Evolutionary conservation across 2,329 filamentous ascomycete genomes (phyloP), one percentile per base, ranked within the genome.

Genomic region (Alternaria longipes): DNA sequence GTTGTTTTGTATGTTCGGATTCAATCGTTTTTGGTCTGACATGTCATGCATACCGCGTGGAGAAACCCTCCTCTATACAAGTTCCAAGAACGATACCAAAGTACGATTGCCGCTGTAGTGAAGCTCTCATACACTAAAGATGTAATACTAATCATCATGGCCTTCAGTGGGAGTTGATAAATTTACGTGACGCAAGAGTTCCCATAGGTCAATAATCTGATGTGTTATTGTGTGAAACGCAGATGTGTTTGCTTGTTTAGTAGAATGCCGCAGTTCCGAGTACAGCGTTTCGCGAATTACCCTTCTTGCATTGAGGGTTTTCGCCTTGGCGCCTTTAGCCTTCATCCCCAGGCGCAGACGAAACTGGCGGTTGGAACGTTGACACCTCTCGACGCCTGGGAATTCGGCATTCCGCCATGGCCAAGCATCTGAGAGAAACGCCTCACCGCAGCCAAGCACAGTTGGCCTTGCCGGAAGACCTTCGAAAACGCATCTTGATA

Each of bases 371-470:
- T 46, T 45, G 56, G 59, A 61, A 54, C 60, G 49, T 64, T 59
- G 63, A 52, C 61, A 64, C 61, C 61, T 62, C 47, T 65, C 56
- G 54, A 28, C 32, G 61, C 50, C 47, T 58, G 42, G 18, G 42
- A 44, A 59, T 45, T 51, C 28, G 51, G 26, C 45, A 26, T 54
- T 55, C 45, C 32, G 26, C 56, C 46, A 41, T 52, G 28, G 67
- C 66, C 68, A 71, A 70, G 68, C 52, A 49, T 44, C 26, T 20
- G 54, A 47, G 58, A 62, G 67, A 70, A 67, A 69, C 67, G 55
- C 59, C 53, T 62, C 32, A 56, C 55, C 22, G 68, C 55, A 69
- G 67, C 70, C 70, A 72, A 72, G 70, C 61, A 60, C 44, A 63
- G 66, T 68, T 68, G 47, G 62, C 52, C 40, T 61, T 38, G 18